phyloP scores from a whole-genome alignment of 2,329 filamentous ascomycete genomes.

The Diplodia scrobiculata region DNA sequence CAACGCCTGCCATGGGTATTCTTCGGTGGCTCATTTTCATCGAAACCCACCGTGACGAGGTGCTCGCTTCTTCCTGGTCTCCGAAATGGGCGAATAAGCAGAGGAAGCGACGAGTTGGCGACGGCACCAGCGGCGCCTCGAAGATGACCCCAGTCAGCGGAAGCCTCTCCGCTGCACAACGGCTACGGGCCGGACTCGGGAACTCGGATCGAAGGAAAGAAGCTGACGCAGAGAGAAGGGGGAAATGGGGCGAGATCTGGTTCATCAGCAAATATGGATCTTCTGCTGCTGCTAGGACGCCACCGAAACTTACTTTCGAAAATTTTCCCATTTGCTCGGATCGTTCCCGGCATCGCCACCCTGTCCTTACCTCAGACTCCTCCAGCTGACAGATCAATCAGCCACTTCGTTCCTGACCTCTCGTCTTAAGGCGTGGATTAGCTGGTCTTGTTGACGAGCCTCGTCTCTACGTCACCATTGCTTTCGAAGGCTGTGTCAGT shows the following conservation, averaged over 20 bases:
- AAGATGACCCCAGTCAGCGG: neutral
- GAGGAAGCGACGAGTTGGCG: neutral
- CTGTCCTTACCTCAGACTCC: neutral
- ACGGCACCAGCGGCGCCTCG: neutral
- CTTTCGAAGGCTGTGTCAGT: neutral
- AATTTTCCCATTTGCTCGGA: neutral
- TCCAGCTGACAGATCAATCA: neutral
- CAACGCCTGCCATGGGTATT: no score
- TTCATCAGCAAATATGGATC: neutral
- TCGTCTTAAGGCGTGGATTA: neutral
- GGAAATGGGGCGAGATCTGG: neutral
- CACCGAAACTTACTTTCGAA: neutral
- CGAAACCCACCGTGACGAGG: no score
- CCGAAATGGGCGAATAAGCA: no score
- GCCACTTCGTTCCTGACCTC: neutral
- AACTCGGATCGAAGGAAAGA: neutral
- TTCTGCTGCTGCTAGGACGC: neutral
- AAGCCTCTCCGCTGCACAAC: constrained; percentile 16
- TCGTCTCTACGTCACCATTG: constrained; percentile 11
- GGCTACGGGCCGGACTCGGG: constrained; percentile 20
- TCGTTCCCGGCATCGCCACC: neutral
- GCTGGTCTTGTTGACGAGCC: neutral
- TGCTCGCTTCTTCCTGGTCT: no score
- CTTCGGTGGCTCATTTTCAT: no score
- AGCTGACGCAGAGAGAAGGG: neutral